Conservation (phyloP, 129 eudicot species). For the Pittosporum tobira region DNA sequence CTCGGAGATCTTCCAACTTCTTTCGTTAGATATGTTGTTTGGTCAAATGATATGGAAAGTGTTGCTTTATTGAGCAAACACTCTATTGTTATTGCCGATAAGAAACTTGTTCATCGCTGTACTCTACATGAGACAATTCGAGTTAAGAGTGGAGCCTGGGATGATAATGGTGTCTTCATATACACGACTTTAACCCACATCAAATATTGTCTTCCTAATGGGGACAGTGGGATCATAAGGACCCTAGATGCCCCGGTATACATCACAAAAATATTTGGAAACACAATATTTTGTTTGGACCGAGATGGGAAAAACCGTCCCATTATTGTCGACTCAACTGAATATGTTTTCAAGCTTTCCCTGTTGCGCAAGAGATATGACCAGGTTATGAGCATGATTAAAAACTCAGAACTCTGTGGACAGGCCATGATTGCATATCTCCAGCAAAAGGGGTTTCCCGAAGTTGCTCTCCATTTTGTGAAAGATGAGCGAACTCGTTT, state of each 20-base stretch:
- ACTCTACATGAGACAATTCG: conserved; percentile 22
- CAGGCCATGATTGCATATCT: conserved; percentile 21
- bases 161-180: conserved; percentile 20
- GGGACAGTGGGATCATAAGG: conserved; percentile 17
- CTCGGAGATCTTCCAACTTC: conserved; percentile 19
- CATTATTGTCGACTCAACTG: conserved; percentile 15
- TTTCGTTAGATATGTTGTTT: conserved; percentile 14
- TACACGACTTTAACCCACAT: conserved; percentile 18
- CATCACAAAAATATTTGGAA: conserved; percentile 18
- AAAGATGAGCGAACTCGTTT: conserved; percentile 21
- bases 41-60: conserved; percentile 20
- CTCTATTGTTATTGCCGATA: conserved; percentile 17
- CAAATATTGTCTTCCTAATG: conserved; percentile 18
- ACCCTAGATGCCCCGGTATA: conserved; percentile 19
- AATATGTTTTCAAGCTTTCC: conserved; percentile 17
- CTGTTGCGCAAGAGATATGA: conserved; percentile 15
- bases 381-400: conserved; percentile 21
- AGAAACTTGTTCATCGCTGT: conserved; percentile 18
- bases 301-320: conserved; percentile 21
- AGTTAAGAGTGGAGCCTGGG: conserved; percentile 20
- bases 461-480: conserved; percentile 20
- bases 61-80: conserved; percentile 20
- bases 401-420: conserved; percentile 16
- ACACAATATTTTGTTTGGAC: conserved; percentile 17
- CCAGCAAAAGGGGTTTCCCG: conserved; percentile 20